phyloP scores from a whole-genome alignment of 805 yeast species.

The Metschnikowia kunwiensis region DNA sequence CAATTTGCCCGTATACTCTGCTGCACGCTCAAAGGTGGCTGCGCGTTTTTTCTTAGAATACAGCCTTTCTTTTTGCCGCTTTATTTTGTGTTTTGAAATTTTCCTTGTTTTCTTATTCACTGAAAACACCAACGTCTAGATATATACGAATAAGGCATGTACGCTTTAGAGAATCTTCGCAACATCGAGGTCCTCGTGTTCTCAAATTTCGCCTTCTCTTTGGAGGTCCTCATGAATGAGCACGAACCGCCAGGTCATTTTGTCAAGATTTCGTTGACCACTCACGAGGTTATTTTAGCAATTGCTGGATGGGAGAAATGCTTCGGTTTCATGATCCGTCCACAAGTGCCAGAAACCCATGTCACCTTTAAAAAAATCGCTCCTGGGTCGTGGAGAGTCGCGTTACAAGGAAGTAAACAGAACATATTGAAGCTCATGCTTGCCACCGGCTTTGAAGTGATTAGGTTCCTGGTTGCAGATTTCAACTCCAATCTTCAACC shows the following conservation, averaged over 20 bases:
- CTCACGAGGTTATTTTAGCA: conserved; percentile 7
- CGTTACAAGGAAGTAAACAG: conserved; percentile 8
- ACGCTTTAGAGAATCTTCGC: conserved; percentile 7
- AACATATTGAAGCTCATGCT: conserved; percentile 8
- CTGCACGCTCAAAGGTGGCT: too few species aligned
- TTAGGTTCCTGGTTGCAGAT: conserved; percentile 7
- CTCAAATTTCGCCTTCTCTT: conserved; percentile 10
- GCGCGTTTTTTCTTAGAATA: too few species aligned
- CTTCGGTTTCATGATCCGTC: conserved; percentile 6
- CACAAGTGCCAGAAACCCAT: conserved; percentile 7
- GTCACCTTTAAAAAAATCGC: conserved; percentile 7
- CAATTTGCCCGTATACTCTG: too few species aligned
- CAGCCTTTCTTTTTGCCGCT: not conserved
- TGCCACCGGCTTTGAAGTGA: conserved; percentile 5
- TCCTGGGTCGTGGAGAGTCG: conserved; percentile 10
- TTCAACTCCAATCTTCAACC: not conserved
- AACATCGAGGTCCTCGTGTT: conserved; percentile 11
- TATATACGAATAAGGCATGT: too few species aligned
- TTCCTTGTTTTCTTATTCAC: not conserved
- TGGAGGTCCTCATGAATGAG: conserved; percentile 5
- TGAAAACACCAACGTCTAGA: too few species aligned
- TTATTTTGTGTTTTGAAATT: not conserved
- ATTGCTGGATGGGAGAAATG: conserved; percentile 8
- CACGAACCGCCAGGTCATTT: conserved; percentile 3
- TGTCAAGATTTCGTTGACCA: conserved; percentile 6